A percentile compares a stretch with the other conserved stretches of the same genome.
Conservation (phyloP, 345 rosid species). For the Murraya koenigii region DNA sequence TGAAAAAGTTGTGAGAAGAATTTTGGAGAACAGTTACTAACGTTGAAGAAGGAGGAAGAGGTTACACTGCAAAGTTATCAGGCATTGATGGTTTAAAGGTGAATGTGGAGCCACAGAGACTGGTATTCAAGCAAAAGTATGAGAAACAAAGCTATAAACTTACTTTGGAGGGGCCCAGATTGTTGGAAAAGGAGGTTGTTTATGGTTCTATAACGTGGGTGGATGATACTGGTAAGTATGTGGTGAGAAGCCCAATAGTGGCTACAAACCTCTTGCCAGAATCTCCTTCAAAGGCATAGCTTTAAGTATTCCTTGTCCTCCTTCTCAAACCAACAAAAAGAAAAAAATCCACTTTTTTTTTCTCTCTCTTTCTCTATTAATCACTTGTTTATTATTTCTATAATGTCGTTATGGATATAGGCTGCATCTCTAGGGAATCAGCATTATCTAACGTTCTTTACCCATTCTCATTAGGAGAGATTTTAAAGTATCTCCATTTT, state of each 20-base stretch:
- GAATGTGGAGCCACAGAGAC: constrained; percentile 48
- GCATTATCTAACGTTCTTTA: too few relatives aligned
- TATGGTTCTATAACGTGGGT: constrained; percentile 58
- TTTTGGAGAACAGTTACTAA: constrained; percentile 48
- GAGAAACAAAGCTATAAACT: constrained; percentile 53
- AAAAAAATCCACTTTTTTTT: too few relatives aligned
- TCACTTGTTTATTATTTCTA: too few relatives aligned
- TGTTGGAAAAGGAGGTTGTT: constrained; percentile 33
- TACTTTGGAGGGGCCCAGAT: constrained; percentile 42
- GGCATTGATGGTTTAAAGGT: constrained; percentile 48
- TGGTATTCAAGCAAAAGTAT: constrained; percentile 41
- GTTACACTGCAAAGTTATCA: constrained; percentile 38
- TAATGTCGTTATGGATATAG: too few relatives aligned
- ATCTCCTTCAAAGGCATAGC: constrained; percentile 11
- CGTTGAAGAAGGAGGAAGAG: constrained; percentile 41
- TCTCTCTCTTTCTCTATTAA: too few relatives aligned
- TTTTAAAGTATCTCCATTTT: too few relatives aligned
- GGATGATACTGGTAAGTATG: constrained; percentile 44
- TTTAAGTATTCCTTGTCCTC: not conserved
- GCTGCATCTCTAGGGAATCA: too few relatives aligned
- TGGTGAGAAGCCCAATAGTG: constrained; percentile 53
- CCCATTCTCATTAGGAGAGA: too few relatives aligned
- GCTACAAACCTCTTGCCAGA: constrained; percentile 35
- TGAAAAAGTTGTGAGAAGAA: constrained; percentile 19
- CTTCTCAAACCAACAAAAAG: too few relatives aligned